phyloP scores from a whole-genome alignment of 139 green algal genomes.

The Chlorella sp. region DNA sequence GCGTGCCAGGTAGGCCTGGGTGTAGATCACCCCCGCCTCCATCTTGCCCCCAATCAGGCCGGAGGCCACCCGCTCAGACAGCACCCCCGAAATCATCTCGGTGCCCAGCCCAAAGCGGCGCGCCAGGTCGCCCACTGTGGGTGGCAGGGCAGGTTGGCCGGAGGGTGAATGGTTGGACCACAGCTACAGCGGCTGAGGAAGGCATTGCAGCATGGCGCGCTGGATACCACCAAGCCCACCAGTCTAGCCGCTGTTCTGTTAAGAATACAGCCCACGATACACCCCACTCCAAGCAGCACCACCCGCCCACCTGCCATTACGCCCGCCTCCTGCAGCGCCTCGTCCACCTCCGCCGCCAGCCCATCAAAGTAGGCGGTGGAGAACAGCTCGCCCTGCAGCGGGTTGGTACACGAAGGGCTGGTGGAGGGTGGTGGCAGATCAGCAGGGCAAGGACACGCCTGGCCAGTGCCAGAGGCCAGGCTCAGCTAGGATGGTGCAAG shows the following conservation, averaged over 20 bases:
- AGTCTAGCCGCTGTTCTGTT: too few relatives aligned
- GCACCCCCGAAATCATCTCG: constrained; percentile 77
- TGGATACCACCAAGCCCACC: too few relatives aligned
- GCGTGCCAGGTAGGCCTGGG: constrained; percentile 76
- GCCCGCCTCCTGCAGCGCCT: constrained; percentile 62
- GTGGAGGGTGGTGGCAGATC: too few relatives aligned
- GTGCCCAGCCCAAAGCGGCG: constrained; percentile 76
- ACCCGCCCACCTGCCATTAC: constrained; percentile 13
- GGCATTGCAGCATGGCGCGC: too few relatives aligned
- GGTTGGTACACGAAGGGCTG: too few relatives aligned
- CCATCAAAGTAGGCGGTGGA: constrained; percentile 84
- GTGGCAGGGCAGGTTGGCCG: neutral
- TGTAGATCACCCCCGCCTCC: constrained; percentile 88
- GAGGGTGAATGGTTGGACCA: too few relatives aligned
- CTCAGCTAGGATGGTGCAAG: too few relatives aligned
- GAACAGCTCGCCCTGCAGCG: constrained; percentile 86
- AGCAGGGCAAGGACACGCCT: too few relatives aligned
- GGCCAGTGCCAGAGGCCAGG: too few relatives aligned
- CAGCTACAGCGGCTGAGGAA: neutral
- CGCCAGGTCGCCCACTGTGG: constrained; percentile 79
- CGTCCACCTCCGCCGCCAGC: constrained; percentile 86
- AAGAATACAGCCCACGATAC: too few relatives aligned
- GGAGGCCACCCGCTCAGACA: constrained; percentile 63
- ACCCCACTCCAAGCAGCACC: too few relatives aligned
- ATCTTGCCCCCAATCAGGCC: constrained; percentile 76